phyloP scores from a whole-genome alignment of 441 rosid species.

The Adansonia rubrostipa region DNA sequence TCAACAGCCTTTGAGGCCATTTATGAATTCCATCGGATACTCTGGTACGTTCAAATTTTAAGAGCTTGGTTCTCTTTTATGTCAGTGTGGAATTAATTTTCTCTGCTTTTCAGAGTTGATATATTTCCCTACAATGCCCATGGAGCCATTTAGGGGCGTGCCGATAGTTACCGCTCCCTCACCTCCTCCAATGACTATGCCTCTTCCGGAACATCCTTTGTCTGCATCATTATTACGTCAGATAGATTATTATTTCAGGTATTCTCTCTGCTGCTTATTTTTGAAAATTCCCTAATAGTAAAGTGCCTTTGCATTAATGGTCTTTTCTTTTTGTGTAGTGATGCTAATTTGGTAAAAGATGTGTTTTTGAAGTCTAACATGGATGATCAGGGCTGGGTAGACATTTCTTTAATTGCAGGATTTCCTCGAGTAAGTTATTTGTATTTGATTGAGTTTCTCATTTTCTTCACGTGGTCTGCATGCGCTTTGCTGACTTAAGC shows the following conservation, averaged over 20 bases:
- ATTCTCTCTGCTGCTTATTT: not conserved
- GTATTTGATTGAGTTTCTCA: not conserved
- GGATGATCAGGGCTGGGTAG: slow-evolving; percentile 58
- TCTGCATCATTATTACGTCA: slow-evolving; percentile 35
- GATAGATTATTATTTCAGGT: slow-evolving; percentile 65
- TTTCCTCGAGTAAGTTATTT: slow-evolving; percentile 52
- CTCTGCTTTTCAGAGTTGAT: slow-evolving; percentile 32
- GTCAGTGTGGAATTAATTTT: slow-evolving; percentile 2
- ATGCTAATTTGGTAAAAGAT: slow-evolving; percentile 49
- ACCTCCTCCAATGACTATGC: slow-evolving; percentile 33
- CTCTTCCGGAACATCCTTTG: slow-evolving; percentile 34
- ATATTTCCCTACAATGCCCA: slow-evolving; percentile 20
- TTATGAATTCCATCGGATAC: slow-evolving; percentile 35
- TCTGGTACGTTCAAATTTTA: slow-evolving; percentile 27
- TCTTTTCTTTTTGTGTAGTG: slow-evolving; percentile 34
- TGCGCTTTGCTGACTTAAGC: not conserved
- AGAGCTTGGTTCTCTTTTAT: not conserved
- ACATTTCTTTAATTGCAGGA: slow-evolving; percentile 46
- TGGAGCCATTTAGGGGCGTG: slow-evolving; percentile 41
- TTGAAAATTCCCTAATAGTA: not conserved
- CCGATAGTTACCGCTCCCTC: slow-evolving; percentile 34
- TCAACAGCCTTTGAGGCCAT: slow-evolving; percentile 34
- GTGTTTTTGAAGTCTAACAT: slow-evolving; percentile 49
- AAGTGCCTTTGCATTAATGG: not conserved
- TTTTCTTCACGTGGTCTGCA: not conserved